Evolutionary conservation across 2,329 filamentous ascomycete species (phyloP).

Genomic region (Aspergillus hiratsukae): DNA sequence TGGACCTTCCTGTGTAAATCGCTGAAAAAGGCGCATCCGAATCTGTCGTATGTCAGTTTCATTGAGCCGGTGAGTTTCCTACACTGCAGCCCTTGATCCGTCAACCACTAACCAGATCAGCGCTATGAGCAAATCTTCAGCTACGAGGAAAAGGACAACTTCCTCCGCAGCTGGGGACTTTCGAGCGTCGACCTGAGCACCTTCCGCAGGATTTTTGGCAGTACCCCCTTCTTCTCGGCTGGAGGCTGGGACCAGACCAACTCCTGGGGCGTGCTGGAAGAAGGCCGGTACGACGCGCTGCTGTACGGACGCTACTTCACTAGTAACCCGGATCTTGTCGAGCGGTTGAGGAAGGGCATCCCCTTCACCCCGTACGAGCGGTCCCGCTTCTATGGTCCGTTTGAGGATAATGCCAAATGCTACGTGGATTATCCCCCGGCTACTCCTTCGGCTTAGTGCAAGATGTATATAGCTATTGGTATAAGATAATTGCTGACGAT

Average conservation of each 20-base stretch:
- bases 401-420: slow-evolving; percentile 28
- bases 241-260: slow-evolving; percentile 53
- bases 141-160: slow-evolving; percentile 46
- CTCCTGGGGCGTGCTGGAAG: slow-evolving; percentile 47
- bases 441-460: background rate
- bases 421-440: slow-evolving; percentile 28
- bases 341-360: slow-evolving; percentile 39
- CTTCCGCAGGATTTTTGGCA: slow-evolving; percentile 50
- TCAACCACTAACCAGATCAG: slow-evolving; percentile 8
- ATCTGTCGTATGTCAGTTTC: slow-evolving; percentile 52
- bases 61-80: slow-evolving; percentile 44
- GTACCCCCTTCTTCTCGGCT: slow-evolving; percentile 53
- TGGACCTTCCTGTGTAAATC: slow-evolving; percentile 49
- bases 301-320: slow-evolving; percentile 47
- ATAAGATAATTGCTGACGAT: background rate
- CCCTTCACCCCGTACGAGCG: slow-evolving; percentile 43
- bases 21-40: slow-evolving; percentile 43
- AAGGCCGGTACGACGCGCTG: slow-evolving; percentile 46
- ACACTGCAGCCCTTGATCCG: background rate
- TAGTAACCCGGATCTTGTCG: slow-evolving; percentile 48
- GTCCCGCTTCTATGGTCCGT: slow-evolving; percentile 42
- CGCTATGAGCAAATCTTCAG: slow-evolving; percentile 52
- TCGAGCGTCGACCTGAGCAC: slow-evolving; percentile 41
- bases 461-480: slow-evolving; percentile 8
- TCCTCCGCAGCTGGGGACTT: slow-evolving; percentile 48